A percentile compares a stretch with the other conserved stretches of the same genome.
Conservation (phyloP, 306 rosid genomes). For the Vigna angularis region DNA sequence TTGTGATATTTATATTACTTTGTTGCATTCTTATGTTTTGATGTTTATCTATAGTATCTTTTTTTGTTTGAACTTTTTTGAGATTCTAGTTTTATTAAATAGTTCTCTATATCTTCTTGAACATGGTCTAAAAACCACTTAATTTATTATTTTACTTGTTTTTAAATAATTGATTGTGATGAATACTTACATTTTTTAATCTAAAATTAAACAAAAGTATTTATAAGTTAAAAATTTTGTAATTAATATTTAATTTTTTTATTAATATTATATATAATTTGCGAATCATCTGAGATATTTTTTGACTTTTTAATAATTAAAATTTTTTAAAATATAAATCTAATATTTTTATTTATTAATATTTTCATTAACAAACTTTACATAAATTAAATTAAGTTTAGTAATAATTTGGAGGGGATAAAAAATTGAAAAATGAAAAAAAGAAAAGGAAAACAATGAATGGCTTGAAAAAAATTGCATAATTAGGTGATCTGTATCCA, state of each 20-base stretch:
- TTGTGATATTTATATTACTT: neutral
- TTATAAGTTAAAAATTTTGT: neutral
- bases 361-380: too few species aligned
- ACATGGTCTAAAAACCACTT: neutral
- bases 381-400: too few species aligned
- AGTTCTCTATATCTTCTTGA: neutral
- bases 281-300: too few species aligned
- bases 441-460: neutral
- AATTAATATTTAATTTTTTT: too few species aligned
- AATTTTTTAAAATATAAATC: too few species aligned
- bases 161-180: neutral
- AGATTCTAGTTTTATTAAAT: neutral
- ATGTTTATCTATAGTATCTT: too few species aligned
- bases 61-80: neutral
- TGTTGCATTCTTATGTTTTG: too few species aligned
- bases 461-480: neutral
- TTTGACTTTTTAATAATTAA: too few species aligned
- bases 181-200: neutral
- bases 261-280: too few species aligned
- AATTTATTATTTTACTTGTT: neutral
- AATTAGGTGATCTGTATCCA: neutral
- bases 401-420: too few species aligned
- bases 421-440: neutral
- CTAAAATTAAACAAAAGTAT: too few species aligned
- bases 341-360: too few species aligned